A percentile compares a stretch with the other conserved stretches of the same genome.
Evolutionary conservation across 2,329 filamentous ascomycete genomes (phyloP).

Genomic region (Teratosphaeriaceae sp.): DNA sequence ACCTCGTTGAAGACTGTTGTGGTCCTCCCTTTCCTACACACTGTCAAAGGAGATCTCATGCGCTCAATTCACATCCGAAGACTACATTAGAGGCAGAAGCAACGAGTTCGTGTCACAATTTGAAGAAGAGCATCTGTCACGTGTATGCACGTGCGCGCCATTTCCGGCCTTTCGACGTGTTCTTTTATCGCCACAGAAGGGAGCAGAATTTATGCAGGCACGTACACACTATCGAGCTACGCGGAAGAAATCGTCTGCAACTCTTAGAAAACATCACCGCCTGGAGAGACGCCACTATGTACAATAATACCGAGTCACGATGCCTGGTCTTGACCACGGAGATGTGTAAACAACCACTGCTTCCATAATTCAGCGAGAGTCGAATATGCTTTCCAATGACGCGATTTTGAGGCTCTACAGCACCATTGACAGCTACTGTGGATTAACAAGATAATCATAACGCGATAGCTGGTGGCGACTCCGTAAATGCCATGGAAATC

Average conservation of each 20-base stretch:
- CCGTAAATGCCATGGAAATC: neutral
- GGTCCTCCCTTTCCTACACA: neutral
- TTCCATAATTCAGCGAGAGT: constrained; percentile 1
- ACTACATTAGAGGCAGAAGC: neutral
- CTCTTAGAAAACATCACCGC: neutral
- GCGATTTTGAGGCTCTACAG: neutral
- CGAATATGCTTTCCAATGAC: neutral
- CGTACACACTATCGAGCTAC: neutral
- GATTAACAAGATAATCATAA: neutral
- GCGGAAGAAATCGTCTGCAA: neutral
- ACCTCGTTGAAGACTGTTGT: neutral
- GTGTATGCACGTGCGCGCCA: neutral
- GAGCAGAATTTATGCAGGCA: neutral
- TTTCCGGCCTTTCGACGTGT: neutral
- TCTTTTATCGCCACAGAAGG: neutral
- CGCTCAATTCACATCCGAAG: neutral
- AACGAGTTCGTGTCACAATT: neutral
- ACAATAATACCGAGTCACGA: neutral
- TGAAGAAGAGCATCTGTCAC: neutral
- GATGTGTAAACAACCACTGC: neutral
- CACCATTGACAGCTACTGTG: neutral
- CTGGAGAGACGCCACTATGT: neutral
- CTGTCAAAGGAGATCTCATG: neutral
- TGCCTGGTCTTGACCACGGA: neutral
- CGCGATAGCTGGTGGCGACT: neutral